These are phyloP conservation scores for Diutina siamensis DNA, from an alignment of 1,139 yeast genomes.

Conservation along the genomic window DNA sequence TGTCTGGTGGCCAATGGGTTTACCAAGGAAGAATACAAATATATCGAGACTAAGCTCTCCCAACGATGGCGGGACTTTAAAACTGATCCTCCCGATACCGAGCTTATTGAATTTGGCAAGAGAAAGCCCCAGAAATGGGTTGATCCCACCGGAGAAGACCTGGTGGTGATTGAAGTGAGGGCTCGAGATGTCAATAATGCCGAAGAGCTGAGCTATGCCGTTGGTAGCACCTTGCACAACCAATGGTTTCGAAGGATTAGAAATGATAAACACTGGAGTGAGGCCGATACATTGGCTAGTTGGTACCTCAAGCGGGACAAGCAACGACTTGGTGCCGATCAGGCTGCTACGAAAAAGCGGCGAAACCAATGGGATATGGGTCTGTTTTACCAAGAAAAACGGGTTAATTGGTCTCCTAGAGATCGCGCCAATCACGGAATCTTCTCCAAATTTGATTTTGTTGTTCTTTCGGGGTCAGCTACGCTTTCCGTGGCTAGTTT, in stretches of 20 bases:
- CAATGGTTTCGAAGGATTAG: constrained; percentile 64
- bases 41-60: constrained; percentile 44
- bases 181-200: constrained; percentile 61
- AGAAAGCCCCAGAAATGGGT: constrained; percentile 69
- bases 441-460: not conserved
- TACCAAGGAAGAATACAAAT: constrained; percentile 46
- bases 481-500: constrained; percentile 14
- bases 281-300: constrained; percentile 48
- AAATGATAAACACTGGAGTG: constrained; percentile 50
- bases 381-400: constrained; percentile 8
- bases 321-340: constrained; percentile 13
- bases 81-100: constrained; percentile 26
- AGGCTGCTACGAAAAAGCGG: constrained; percentile 16
- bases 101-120: constrained; percentile 45
- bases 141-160: constrained; percentile 46
- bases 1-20: constrained; percentile 84
- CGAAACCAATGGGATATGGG: constrained; percentile 8
- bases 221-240: constrained; percentile 62
- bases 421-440: not conserved
- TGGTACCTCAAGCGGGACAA: constrained; percentile 11
- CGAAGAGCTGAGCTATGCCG: constrained; percentile 39
- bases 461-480: constrained; percentile 1
- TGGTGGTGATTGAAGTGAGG: constrained; percentile 74
- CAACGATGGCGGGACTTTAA: constrained; percentile 49
- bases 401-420: constrained; percentile 1